Conservation (phyloP, 176 grass and related monocot genomes). For the Cenchrus purpureus region DNA sequence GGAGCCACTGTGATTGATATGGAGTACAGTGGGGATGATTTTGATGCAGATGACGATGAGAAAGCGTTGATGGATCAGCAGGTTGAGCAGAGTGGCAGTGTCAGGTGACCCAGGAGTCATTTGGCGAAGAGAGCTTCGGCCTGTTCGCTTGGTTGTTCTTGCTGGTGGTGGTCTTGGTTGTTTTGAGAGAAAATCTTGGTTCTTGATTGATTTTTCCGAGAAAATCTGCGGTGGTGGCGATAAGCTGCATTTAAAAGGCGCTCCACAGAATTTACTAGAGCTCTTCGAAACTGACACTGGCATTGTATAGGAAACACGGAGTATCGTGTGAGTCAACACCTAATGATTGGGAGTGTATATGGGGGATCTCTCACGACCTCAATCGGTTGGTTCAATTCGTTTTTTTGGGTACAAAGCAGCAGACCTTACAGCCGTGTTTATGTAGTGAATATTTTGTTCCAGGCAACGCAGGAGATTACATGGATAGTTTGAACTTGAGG, state of each 20-base stretch:
- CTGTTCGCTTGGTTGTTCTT: too few relatives aligned
- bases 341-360: neutral
- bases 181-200: too few relatives aligned
- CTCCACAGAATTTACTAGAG: neutral
- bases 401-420: neutral
- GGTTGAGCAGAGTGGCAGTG: conserved; percentile 21
- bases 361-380: neutral
- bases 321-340: neutral
- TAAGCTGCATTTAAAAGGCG: too few relatives aligned
- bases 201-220: too few relatives aligned
- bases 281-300: neutral
- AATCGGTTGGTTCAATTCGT: neutral
- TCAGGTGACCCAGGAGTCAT: neutral
- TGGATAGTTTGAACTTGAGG: neutral
- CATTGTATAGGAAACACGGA: neutral
- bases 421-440: neutral
- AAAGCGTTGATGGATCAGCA: conserved; percentile 44
- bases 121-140: too few relatives aligned
- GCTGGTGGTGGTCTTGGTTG: too few relatives aligned
- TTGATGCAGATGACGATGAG: conserved; percentile 43
- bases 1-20: conserved; percentile 54
- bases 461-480: neutral
- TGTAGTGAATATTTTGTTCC: neutral
- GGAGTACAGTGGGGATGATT: conserved; percentile 47
- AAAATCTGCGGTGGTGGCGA: too few relatives aligned